Evolutionary conservation across 2,329 filamentous ascomycete genomes (phyloP).

Genomic region (Geosmithia putterillii): DNA sequence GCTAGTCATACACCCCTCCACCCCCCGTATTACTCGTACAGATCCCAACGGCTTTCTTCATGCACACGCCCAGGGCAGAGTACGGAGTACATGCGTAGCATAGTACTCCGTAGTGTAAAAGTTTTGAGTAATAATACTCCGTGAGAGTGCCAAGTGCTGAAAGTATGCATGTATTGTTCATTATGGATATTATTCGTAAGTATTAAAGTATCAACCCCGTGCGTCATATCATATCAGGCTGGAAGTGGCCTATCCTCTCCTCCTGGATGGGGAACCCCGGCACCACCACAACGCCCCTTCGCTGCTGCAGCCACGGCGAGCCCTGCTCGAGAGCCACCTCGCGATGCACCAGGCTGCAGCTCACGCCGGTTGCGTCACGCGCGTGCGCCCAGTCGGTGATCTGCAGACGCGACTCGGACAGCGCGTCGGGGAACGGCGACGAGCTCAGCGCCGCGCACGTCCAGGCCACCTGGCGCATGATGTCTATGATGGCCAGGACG

Average conservation of each 20-base stretch:
- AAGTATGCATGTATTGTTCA: too few relatives aligned
- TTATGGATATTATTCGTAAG: not conserved
- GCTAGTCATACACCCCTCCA: too few relatives aligned
- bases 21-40: too few relatives aligned
- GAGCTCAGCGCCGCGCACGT: conserved; percentile 19
- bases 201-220: not conserved
- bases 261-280: conserved; percentile 18
- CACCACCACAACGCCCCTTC: conserved; percentile 17
- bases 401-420: conserved; percentile 17
- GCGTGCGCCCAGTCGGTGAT: conserved; percentile 18
- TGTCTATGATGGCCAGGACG: conserved; percentile 19
- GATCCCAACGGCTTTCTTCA: too few relatives aligned
- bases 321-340: conserved; percentile 14
- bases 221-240: not conserved
- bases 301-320: conserved; percentile 13
- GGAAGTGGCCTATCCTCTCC: not conserved
- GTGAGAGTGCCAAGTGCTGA: too few relatives aligned
- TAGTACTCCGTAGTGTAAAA: too few relatives aligned
- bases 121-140: too few relatives aligned
- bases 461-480: conserved; percentile 25
- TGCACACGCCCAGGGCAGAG: too few relatives aligned
- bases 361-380: conserved; percentile 19
- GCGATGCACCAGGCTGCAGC: conserved; percentile 18
- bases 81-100: too few relatives aligned
- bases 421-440: conserved; percentile 16